Conservation (phyloP, 2,329 filamentous ascomycete genomes). For the Metarhizium guizhouense region DNA sequence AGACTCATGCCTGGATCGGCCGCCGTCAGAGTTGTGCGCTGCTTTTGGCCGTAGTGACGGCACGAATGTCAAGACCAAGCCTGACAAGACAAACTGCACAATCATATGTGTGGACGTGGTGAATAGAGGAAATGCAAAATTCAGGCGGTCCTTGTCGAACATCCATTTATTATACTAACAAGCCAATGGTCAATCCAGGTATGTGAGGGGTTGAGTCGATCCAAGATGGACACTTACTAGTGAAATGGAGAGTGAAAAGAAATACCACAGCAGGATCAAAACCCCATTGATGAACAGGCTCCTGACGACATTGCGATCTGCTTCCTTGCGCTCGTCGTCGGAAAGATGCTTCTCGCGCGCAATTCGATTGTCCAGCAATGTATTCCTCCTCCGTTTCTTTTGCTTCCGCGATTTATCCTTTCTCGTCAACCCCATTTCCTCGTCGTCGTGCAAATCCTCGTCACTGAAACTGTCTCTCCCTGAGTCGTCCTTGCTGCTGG, state of each 20-base stretch:
- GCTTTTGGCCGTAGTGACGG: constrained; percentile 69
- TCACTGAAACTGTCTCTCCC: constrained; percentile 54
- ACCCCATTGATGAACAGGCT: constrained; percentile 63
- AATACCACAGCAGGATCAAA: constrained; percentile 80
- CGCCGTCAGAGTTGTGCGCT: constrained; percentile 36
- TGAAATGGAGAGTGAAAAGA: constrained; percentile 89
- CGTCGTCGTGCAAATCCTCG: constrained; percentile 72
- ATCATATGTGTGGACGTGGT: constrained; percentile 94
- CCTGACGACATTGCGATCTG: constrained; percentile 63
- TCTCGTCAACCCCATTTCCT: constrained; percentile 77
- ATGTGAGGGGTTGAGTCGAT: not conserved
- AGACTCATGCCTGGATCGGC: constrained; percentile 40
- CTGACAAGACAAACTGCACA: constrained; percentile 79
- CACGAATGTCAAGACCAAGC: constrained; percentile 69
- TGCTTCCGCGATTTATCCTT: constrained; percentile 62
- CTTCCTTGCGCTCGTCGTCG: constrained; percentile 65
- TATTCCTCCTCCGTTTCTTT: constrained; percentile 57
- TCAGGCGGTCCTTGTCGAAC: constrained; percentile 76
- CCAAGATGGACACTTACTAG: constrained; percentile 50
- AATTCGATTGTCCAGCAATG: constrained; percentile 60
- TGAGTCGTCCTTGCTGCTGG: constrained; percentile 18
- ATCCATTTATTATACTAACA: constrained; percentile 98
- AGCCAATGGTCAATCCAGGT: constrained; percentile 10
- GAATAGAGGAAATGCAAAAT: constrained; percentile 92
- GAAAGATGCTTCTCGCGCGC: constrained; percentile 50